Conservation (phyloP, 2,329 filamentous ascomycete species). For the Talaromyces sp. region DNA sequence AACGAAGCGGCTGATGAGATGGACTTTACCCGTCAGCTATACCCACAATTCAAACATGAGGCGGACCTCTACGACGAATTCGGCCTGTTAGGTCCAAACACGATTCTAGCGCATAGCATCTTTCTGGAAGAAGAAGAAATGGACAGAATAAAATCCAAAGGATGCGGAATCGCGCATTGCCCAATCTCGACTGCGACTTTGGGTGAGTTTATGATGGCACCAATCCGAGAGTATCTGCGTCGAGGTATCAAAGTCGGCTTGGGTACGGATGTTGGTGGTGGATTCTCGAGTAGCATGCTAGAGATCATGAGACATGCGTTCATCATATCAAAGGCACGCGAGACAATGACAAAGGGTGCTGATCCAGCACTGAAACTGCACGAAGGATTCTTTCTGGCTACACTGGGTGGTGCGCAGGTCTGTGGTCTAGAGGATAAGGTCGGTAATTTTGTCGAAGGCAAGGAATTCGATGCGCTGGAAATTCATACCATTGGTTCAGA, state of each 20-base stretch:
- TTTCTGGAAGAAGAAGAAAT: constrained; percentile 60
- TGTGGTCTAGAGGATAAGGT: constrained; percentile 55
- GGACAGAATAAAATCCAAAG: constrained; percentile 44
- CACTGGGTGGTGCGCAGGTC: constrained; percentile 60
- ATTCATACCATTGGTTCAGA: constrained; percentile 43
- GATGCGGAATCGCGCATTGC: constrained; percentile 64
- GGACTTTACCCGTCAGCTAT: constrained; percentile 54
- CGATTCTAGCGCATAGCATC: constrained; percentile 67
- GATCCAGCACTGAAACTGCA: constrained; percentile 51
- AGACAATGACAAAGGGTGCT: constrained; percentile 33
- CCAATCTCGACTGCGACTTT: constrained; percentile 63
- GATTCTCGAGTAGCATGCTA: constrained; percentile 59
- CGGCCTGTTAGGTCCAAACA: constrained; percentile 54
- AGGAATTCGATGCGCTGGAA: constrained; percentile 61
- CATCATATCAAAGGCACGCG: constrained; percentile 46
- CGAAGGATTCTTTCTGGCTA: constrained; percentile 61
- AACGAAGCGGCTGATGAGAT: constrained; percentile 65
- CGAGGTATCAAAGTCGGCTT: constrained; percentile 64
- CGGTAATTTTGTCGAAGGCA: constrained; percentile 59
- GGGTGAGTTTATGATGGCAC: constrained; percentile 60
- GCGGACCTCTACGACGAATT: constrained; percentile 60
- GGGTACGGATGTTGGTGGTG: constrained; percentile 64
- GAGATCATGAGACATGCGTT: constrained; percentile 51
- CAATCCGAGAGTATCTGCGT: constrained; percentile 56
- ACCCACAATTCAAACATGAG: constrained; percentile 57